Evolutionary conservation across 2,329 filamentous ascomycete species (phyloP).

Genomic region (Didymella lethalis): DNA sequence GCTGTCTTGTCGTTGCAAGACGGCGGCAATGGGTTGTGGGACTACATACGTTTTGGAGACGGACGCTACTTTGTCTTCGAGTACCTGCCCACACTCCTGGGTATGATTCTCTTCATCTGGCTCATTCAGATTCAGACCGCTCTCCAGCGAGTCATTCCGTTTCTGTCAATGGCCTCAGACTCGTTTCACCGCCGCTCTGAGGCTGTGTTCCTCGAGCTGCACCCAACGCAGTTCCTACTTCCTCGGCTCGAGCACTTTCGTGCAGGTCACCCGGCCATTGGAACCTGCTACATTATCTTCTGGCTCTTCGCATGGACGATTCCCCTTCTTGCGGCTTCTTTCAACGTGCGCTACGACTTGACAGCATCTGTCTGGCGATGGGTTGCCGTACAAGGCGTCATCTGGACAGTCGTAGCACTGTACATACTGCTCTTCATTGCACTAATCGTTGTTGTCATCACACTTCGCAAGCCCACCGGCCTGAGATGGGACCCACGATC

Average conservation of each 20-base stretch:
- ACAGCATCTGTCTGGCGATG: slow-evolving; percentile 75
- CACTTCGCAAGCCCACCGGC: slow-evolving; percentile 74
- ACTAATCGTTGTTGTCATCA: slow-evolving; percentile 66
- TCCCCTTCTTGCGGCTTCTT: slow-evolving; percentile 80
- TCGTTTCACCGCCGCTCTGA: slow-evolving; percentile 66
- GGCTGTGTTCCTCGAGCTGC: slow-evolving; percentile 68
- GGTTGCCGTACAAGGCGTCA: slow-evolving; percentile 78
- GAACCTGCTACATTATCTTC: slow-evolving; percentile 70
- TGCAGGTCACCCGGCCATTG: slow-evolving; percentile 72
- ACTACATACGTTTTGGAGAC: slow-evolving; percentile 74
- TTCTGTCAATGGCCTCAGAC: slow-evolving; percentile 76
- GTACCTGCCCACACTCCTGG: slow-evolving; percentile 81
- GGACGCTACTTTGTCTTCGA: slow-evolving; percentile 84
- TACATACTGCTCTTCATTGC: slow-evolving; percentile 73
- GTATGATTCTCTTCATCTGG: slow-evolving; percentile 75
- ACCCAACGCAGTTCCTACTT: slow-evolving; percentile 71
- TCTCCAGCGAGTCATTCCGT: slow-evolving; percentile 79
- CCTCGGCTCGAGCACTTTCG: slow-evolving; percentile 73
- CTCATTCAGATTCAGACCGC: slow-evolving; percentile 77
- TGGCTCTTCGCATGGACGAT: slow-evolving; percentile 84
- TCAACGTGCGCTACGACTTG: slow-evolving; percentile 68
- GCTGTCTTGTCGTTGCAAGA: slow-evolving; percentile 56
- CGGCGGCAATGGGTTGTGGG: slow-evolving; percentile 69
- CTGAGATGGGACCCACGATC: slow-evolving; percentile 85
- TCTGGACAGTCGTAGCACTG: slow-evolving; percentile 78